A percentile compares a stretch with the other conserved stretches of the same genome.
These are phyloP conservation scores for Balakata baccata DNA, from an alignment of 345 rosid species.

Conservation along the genomic window DNA sequence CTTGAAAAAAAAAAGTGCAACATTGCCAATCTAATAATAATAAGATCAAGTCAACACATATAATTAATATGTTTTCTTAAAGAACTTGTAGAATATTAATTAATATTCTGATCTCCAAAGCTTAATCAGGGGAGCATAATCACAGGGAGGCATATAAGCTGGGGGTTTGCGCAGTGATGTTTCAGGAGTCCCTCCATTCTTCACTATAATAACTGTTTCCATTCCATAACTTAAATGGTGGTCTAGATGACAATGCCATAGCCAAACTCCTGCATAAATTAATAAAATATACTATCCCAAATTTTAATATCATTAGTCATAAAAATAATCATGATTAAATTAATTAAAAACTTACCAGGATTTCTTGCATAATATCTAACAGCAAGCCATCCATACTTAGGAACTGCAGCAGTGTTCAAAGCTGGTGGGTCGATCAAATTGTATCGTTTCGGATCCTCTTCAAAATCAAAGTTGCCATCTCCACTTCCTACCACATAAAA, in stretches of 20 bases:
- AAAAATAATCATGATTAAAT: not conserved
- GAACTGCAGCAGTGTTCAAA: slow-evolving; percentile 27
- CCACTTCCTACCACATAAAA: slow-evolving; percentile 45
- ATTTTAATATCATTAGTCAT: too few species aligned
- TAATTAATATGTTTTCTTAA: too few species aligned
- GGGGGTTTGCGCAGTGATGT: slow-evolving; percentile 23
- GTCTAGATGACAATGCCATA: slow-evolving; percentile 27
- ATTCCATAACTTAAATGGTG: slow-evolving; percentile 33
- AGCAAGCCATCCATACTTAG: not conserved
- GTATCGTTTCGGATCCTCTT: slow-evolving; percentile 20
- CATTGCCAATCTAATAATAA: too few species aligned
- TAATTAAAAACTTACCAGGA: not conserved
- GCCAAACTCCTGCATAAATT: slow-evolving; percentile 5
- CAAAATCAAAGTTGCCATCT: slow-evolving; percentile 30
- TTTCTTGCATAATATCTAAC: not conserved
- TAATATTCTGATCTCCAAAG: not conserved
- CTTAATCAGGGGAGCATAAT: not conserved
- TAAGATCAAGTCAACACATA: too few species aligned
- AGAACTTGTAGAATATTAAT: not conserved
- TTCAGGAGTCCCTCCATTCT: slow-evolving; percentile 28
- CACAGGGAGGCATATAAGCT: slow-evolving; percentile 27
- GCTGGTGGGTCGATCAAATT: slow-evolving; percentile 39
- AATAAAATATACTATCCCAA: too few species aligned
- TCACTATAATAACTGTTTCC: slow-evolving; percentile 29
- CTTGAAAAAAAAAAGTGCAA: too few species aligned